phyloP scores from a whole-genome alignment of 352 stramenopile species.

The Pythium pectinolyticum region DNA sequence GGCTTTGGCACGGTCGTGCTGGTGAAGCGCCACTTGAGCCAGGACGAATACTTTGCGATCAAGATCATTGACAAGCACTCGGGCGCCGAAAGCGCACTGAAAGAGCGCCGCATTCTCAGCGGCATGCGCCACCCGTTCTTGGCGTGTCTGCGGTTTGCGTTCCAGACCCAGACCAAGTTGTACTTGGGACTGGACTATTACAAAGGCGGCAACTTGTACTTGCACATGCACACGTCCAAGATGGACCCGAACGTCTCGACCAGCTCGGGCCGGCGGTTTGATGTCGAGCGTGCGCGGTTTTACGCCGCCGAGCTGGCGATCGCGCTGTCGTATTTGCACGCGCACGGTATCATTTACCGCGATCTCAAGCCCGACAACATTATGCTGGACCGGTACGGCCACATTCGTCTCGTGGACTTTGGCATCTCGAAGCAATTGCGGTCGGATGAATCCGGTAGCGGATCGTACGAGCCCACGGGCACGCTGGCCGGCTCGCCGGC shows the following conservation, averaged over 20 bases:
- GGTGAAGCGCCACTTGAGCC: constrained; percentile 72
- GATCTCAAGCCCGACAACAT: constrained; percentile 90
- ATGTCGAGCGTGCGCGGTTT: constrained; percentile 70
- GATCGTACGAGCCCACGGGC: constrained; percentile 62
- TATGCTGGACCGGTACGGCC: constrained; percentile 85
- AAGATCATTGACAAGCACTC: constrained; percentile 89
- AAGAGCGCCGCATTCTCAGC: constrained; percentile 75
- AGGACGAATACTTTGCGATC: constrained; percentile 83
- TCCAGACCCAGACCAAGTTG: constrained; percentile 82
- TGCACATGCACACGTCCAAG: constrained; percentile 88
- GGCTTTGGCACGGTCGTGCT: constrained; percentile 82
- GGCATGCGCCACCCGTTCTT: constrained; percentile 80
- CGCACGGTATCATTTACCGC: constrained; percentile 84
- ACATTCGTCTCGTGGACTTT: constrained; percentile 90
- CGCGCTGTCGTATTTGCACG: constrained; percentile 85
- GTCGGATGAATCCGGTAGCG: constrained; percentile 24
- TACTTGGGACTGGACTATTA: constrained; percentile 86
- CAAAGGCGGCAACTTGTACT: constrained; percentile 82
- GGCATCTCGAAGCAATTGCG: constrained; percentile 87
- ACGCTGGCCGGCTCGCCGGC: constrained; percentile 80
- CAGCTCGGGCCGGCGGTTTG: constrained; percentile 68
- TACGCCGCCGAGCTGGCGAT: constrained; percentile 88
- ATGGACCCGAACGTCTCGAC: constrained; percentile 78
- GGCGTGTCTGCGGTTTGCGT: constrained; percentile 80
- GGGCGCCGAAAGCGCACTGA: constrained; percentile 70